phyloP scores from a whole-genome alignment of 345 rosid genomes.

The Eucalyptus leucophloia region DNA sequence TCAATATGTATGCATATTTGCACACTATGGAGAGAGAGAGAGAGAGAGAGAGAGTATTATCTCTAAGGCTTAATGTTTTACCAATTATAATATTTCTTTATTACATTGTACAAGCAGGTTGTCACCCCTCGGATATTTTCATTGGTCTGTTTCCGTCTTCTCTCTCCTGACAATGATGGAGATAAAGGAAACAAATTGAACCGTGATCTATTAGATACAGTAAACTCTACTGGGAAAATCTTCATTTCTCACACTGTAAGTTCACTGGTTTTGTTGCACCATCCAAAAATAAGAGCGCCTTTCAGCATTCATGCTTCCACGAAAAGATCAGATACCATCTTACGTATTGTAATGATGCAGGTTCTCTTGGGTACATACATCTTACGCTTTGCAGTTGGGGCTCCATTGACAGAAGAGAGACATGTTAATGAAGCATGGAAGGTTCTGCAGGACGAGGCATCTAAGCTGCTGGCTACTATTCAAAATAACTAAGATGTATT shows the following conservation, averaged over 20 bases:
- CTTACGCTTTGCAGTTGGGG: constrained; percentile 74
- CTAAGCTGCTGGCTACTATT: constrained; percentile 18
- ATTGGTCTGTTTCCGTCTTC: constrained; percentile 64
- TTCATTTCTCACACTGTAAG: constrained; percentile 83
- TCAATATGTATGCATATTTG: background rate
- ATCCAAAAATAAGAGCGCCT: background rate
- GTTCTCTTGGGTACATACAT: constrained; percentile 51
- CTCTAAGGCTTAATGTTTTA: background rate
- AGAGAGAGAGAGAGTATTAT: background rate
- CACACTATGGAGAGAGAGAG: background rate
- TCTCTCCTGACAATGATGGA: constrained; percentile 17
- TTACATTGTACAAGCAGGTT: constrained; percentile 20
- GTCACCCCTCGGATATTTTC: constrained; percentile 68
- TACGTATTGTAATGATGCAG: constrained; percentile 5
- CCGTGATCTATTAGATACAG: constrained; percentile 53
- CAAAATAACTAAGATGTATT: background rate
- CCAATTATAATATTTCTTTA: background rate
- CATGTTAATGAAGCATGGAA: constrained; percentile 79
- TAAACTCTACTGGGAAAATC: constrained; percentile 64
- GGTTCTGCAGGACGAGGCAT: constrained; percentile 49
- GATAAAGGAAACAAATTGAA: constrained; percentile 38
- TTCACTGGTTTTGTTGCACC: background rate
- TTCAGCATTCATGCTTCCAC: background rate
- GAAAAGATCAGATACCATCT: background rate
- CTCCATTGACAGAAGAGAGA: constrained; percentile 79